Conservation (phyloP, 2,329 filamentous ascomycete species). For the Phoma sp. region DNA sequence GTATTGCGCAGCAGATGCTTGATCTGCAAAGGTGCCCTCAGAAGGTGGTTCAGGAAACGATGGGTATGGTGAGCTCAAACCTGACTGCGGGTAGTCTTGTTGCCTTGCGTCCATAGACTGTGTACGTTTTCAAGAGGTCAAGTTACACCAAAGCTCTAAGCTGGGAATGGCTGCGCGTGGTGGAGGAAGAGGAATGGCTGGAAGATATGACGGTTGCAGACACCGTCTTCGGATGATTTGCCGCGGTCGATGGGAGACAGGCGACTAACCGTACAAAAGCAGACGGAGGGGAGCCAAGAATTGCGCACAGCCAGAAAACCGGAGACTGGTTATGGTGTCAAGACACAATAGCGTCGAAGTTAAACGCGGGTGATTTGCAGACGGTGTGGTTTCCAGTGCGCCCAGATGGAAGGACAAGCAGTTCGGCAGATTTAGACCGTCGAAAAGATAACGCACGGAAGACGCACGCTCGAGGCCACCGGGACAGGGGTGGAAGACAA, state of each 20-base stretch:
- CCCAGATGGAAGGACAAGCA: constrained; percentile 45
- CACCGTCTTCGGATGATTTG: constrained; percentile 46
- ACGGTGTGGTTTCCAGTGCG: constrained; percentile 47
- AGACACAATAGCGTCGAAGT: constrained; percentile 52
- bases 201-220: constrained; percentile 56
- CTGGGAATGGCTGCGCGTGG: constrained; percentile 47
- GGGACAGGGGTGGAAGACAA: constrained; percentile 33
- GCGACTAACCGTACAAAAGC: constrained; percentile 38
- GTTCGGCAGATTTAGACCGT: constrained; percentile 50
- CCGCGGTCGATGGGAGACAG: constrained; percentile 43
- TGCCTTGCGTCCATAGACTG: constrained; percentile 62
- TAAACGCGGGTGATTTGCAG: constrained; percentile 58
- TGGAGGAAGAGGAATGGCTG: constrained; percentile 52
- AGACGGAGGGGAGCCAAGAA: constrained; percentile 38
- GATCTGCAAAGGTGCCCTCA: constrained; percentile 88
- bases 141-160: constrained; percentile 46
- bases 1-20: constrained; percentile 91
- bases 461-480: constrained; percentile 43
- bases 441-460: constrained; percentile 48
- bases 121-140: constrained; percentile 37
- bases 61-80: constrained; percentile 62
- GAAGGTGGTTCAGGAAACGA: constrained; percentile 68
- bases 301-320: constrained; percentile 45
- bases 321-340: constrained; percentile 44
- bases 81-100: constrained; percentile 60